Base-by-base conservation (phyloP, 2,329 filamentous ascomycete genomes). In the Alternaria sp. region DNA sequence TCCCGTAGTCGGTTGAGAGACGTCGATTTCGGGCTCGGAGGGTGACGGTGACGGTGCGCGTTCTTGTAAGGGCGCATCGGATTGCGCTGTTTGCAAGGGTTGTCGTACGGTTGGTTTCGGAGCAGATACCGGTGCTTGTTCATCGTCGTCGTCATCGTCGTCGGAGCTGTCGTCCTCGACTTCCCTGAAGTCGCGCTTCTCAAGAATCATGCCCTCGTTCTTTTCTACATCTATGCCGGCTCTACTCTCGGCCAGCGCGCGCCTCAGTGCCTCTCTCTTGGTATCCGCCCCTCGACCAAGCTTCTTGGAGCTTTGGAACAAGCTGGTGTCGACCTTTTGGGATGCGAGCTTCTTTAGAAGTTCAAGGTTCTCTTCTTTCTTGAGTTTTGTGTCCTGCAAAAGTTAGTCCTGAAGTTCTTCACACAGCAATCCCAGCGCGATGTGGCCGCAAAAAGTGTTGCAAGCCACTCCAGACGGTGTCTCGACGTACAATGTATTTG, bases 311-410 rank as follows among this genome's bases (percentile, higher is more conserved):
- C 93, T 97, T 59, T 89, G 85, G 63, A 97, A 90, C 20, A 93
- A 82, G 63, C 87, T 92, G 1, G 92, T 97, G 75, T 98, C 94
- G 67, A 95, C 87, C 73, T 91, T 93, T 56, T 88, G 85, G 62
- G 88, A 85, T 18, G 92, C 92, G 27, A 99, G 85, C 76, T 95
- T 94, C 74, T 92, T 91, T 70, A 98, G 85, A 30, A 99, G 83
- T 58, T 89, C 91, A 28, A 92, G 85, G 72, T 92, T 97, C 78
- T 98, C 94, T 75, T 99, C 95, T 78, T 97, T 97, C 78, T 90
- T 92, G 46, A 99, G 83, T 84, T 99, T 99, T 60, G 87, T 95
- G 72, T 98, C 94, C 85, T 86, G 70, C 18, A 34, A 28, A 16
- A 14, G 52, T 65, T 59, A 61, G 61, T n/a, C 14, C 27, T 41